Evolutionary conservation across 2,329 filamentous ascomycete genomes (phyloP).

Genomic region (Clonostachys rosea): DNA sequence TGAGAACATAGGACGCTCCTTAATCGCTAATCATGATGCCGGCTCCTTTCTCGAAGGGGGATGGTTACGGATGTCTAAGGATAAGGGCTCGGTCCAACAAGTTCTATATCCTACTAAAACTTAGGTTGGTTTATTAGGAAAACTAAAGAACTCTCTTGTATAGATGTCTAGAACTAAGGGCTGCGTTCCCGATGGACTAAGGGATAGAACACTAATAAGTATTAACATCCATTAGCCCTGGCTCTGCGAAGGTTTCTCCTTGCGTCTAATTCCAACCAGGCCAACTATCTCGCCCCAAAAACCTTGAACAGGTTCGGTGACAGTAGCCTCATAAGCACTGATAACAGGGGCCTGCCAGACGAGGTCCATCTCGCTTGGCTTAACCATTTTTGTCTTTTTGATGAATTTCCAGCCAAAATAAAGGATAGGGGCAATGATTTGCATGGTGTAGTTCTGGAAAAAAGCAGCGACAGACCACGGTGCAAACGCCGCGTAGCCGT

Average conservation of each 20-base stretch:
- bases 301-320: conserved; percentile 36
- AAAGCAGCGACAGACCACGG: conserved; percentile 41
- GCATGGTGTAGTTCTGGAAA: conserved; percentile 54
- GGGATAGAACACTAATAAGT: no score
- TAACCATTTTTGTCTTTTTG: conserved; percentile 51
- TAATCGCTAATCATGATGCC: no score
- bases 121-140: no score
- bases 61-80: no score
- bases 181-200: no score
- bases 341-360: conserved; percentile 56
- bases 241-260: conserved; percentile 5
- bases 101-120: no score
- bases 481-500: conserved; percentile 49
- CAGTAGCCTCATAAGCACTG: conserved; percentile 48
- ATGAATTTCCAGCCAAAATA: conserved; percentile 60
- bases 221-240: no score
- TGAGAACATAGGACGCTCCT: no score
- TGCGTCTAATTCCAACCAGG: conserved; percentile 30
- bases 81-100: no score
- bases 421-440: conserved; percentile 45
- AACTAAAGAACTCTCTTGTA: no score
- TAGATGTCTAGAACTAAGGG: no score
- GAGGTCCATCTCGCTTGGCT: conserved; percentile 50
- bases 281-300: conserved; percentile 52
- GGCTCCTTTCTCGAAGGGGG: no score